phyloP scores from a whole-genome alignment of 2,329 filamentous ascomycete genomes.

The Tolypocladium capitatum region DNA sequence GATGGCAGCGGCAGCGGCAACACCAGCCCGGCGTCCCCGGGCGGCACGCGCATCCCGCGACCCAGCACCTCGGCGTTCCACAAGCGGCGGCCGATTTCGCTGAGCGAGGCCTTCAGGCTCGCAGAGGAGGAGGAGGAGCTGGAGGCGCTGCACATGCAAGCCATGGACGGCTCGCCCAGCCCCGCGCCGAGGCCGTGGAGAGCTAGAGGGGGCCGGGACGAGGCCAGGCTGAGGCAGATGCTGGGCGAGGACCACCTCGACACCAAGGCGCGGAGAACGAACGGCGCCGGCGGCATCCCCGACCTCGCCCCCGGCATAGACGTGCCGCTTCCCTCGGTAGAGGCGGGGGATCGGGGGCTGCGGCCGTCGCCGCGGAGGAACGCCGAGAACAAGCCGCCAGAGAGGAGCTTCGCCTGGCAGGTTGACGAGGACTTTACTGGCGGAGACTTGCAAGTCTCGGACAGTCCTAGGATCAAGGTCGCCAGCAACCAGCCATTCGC shows the following conservation, averaged over 20 bases:
- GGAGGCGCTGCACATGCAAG: constrained; percentile 11
- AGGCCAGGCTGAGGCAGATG: constrained; percentile 15
- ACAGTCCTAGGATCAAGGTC: constrained; percentile 38
- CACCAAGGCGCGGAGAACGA: constrained; percentile 12
- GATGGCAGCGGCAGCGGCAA: constrained; percentile 3
- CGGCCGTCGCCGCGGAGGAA: neutral
- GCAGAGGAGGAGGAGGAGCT: constrained; percentile 18
- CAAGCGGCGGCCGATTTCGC: constrained; percentile 21
- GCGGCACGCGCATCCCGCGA: constrained; percentile 21
- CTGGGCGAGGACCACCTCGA: constrained; percentile 18
- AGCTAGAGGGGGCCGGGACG: constrained; percentile 16
- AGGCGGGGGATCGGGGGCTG: constrained; percentile 4
- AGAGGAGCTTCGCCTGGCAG: constrained; percentile 42
- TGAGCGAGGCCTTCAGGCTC: constrained; percentile 28
- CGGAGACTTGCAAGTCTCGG: constrained; percentile 39
- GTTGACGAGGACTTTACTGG: constrained; percentile 45
- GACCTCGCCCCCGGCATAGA: constrained; percentile 26
- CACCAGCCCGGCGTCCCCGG: constrained; percentile 12
- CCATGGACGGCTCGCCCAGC: constrained; percentile 34
- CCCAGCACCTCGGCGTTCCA: constrained; percentile 14
- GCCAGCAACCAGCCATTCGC: constrained; percentile 21
- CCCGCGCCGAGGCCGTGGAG: constrained; percentile 35
- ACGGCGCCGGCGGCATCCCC: constrained; percentile 18
- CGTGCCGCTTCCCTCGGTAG: constrained; percentile 20
- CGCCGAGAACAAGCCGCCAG: constrained; percentile 23